phyloP scores from a whole-genome alignment of 1,284 basidiomycete species.

The Fomitopsis betulina region DNA sequence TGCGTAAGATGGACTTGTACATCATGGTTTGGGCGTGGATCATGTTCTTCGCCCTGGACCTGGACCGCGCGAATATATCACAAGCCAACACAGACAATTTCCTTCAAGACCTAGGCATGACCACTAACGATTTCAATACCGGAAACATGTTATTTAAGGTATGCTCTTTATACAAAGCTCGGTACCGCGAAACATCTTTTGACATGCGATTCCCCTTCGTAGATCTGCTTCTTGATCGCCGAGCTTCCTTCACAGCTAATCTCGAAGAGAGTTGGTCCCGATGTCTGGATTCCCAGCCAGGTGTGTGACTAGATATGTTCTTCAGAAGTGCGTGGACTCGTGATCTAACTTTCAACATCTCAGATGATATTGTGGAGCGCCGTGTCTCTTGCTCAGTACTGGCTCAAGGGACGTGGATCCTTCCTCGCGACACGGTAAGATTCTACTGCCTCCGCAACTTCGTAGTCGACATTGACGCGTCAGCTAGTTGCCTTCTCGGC shows the following conservation, averaged over 20 bases:
- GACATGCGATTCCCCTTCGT: constrained; percentile 31
- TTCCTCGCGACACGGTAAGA: constrained; percentile 40
- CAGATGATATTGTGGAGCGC: constrained; percentile 54
- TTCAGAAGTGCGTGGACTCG: not conserved
- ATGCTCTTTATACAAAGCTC: not conserved
- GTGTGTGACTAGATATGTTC: constrained; percentile 23
- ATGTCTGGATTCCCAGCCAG: constrained; percentile 70
- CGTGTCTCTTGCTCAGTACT: constrained; percentile 60
- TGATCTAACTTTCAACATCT: constrained; percentile 2
- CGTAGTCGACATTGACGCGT: constrained; percentile 20
- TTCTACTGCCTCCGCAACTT: constrained; percentile 32
- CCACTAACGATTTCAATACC: constrained; percentile 62
- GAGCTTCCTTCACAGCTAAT: constrained; percentile 72
- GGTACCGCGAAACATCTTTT: not conserved
- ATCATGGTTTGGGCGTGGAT: constrained; percentile 63
- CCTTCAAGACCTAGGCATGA: constrained; percentile 56
- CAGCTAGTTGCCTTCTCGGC: constrained; percentile 28
- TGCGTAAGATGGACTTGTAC: constrained; percentile 57
- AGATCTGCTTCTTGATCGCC: constrained; percentile 54
- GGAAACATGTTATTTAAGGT: constrained; percentile 47
- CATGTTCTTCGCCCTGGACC: constrained; percentile 55
- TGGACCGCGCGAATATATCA: constrained; percentile 53
- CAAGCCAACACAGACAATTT: constrained; percentile 69
- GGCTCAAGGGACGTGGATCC: constrained; percentile 48
- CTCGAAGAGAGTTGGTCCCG: constrained; percentile 67